Conservation (phyloP, 257 asterid species). For the Jacaranda mimosifolia region DNA sequence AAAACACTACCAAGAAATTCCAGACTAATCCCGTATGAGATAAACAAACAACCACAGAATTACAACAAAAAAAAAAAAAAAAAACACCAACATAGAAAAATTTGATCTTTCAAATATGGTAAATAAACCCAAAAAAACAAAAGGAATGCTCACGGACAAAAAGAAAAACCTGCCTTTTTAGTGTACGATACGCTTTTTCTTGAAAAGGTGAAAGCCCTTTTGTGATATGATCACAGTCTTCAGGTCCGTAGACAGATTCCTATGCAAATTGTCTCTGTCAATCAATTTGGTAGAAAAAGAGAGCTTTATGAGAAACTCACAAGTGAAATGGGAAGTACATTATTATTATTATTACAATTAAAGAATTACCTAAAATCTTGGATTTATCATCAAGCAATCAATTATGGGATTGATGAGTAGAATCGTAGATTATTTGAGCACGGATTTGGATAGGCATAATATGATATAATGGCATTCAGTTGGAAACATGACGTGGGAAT, state of each 20-base stretch:
- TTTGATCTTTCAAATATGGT: neutral
- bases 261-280: constrained; percentile 20
- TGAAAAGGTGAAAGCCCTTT: constrained; percentile 38
- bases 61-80: neutral
- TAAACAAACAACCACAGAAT: neutral
- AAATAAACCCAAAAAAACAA: neutral
- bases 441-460: neutral
- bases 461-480: constrained; percentile 21
- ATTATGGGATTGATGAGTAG: neutral
- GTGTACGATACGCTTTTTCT: constrained; percentile 6
- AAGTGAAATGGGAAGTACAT: constrained; percentile 28
- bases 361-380: neutral
- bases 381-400: neutral
- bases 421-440: neutral
- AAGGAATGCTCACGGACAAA: constrained; percentile 1
- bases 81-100: neutral
- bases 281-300: constrained; percentile 16
- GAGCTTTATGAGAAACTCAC: neutral
- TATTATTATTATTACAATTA: neutral
- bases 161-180: constrained; percentile 29
- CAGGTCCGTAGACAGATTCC: constrained; percentile 1
- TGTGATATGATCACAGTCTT: constrained; percentile 11
- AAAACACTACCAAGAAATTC: neutral
- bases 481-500: neutral
- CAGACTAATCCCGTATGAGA: neutral